Base-by-base conservation (phyloP, 345 rosid species). In the Kernera saxatilis region DNA sequence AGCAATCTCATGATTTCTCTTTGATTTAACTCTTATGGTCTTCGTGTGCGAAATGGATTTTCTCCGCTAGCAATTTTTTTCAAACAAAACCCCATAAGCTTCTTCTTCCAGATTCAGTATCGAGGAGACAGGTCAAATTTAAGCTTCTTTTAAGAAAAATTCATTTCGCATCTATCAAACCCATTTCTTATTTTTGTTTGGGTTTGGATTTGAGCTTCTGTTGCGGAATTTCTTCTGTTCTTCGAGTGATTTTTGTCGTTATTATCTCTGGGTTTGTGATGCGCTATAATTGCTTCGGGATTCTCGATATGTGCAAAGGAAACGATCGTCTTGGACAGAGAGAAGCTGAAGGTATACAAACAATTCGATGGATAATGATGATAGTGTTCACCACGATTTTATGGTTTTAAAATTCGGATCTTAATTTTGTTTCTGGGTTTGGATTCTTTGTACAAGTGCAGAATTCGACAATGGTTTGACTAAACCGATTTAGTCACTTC, bases 221-320 rank as follows among this genome's bases (percentile, higher is more conserved):
- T 4, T 27, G 8, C 9, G 6, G 21, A 36, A 14, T 1, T 12
- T 59, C 63, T 19, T 72, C 70, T 52, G 60, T 57, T 29, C 37
- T 70, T 61, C 9, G 14, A 35, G 56, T 69, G 69, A 18, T 12
- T 61, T 58, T 41, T 15, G 39, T 64, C 25, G 63, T 44, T 30
- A 13, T 39, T 25, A 17, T 13, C 25, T 26, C 30, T 36, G 33
- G 44, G 17, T 22, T 51, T 80, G 83, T 82, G 52, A 92, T 92
- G 98, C 73, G 49, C 70, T 81, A 22, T 52, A 58, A 72, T 19
- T 87, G 96, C 79, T 86, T 86, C 36, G 82, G 92, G 67, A 18
- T 61, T 46, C 56, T 77, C 63, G 63, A 40, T 54, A 57, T 75
- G 64, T 81, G 84, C 52, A 81, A 79, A 74, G 60, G 82, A 64